Evolutionary conservation across 106 monocot genomes (phyloP).

Genomic region (Gastrodia elata): DNA sequence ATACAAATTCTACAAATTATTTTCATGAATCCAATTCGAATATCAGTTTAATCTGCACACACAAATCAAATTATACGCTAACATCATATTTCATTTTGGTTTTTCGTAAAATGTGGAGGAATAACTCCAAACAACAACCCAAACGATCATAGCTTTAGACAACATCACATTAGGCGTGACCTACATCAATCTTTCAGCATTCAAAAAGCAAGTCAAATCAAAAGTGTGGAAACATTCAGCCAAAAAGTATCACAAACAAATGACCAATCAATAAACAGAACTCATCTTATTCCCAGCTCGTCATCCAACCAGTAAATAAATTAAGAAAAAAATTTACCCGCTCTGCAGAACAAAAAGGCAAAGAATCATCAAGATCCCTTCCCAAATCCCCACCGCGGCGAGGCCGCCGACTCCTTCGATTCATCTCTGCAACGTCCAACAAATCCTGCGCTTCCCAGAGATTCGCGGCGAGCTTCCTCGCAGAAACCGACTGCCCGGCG

Average conservation of each 20-base stretch:
- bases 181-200: too few relatives aligned
- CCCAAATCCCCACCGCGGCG: not conserved
- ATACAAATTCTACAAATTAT: not conserved
- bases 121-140: not conserved
- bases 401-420: not conserved
- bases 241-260: not conserved
- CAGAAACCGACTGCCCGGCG: not conserved
- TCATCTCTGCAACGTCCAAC: not conserved
- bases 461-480: slow-evolving; percentile 17
- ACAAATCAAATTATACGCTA: not conserved
- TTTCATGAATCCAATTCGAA: not conserved
- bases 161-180: too few relatives aligned
- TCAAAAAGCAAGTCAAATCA: not conserved
- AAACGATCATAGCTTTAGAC: too few relatives aligned
- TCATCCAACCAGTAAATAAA: not conserved
- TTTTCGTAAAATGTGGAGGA: too few relatives aligned
- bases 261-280: not conserved
- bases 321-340: not conserved
- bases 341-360: not conserved
- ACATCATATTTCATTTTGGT: not conserved
- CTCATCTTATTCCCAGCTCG: not conserved
- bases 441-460: slow-evolving; percentile 21
- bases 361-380: not conserved
- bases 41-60: not conserved
- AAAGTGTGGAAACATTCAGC: not conserved